phyloP scores from a whole-genome alignment of 2,329 filamentous ascomycete genomes.

The Arachnomyces sp. region DNA sequence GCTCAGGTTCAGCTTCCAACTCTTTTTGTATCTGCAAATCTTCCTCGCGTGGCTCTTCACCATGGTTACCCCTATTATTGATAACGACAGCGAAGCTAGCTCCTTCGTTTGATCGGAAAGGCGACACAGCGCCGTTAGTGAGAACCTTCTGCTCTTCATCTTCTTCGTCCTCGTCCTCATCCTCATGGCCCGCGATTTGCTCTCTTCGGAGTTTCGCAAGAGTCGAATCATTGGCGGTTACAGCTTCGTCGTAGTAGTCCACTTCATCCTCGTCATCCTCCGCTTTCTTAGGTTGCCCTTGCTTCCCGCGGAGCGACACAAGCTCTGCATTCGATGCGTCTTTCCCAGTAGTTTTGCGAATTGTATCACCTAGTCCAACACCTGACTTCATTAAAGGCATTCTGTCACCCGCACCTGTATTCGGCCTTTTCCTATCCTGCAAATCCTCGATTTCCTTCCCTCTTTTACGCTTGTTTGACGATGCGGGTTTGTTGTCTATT shows the following conservation, averaged over 20 bases:
- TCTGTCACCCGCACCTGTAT: conserved; percentile 50
- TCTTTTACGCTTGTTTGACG: conserved; percentile 34
- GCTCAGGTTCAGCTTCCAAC: conserved; percentile 11
- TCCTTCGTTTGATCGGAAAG: conserved; percentile 3
- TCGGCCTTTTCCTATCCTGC: conserved; percentile 25
- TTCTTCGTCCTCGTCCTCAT: conserved; percentile 8
- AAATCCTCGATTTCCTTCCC: too few species aligned
- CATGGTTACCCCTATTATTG: conserved; percentile 11
- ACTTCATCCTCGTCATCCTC: conserved; percentile 27
- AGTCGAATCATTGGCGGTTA: conserved; percentile 21
- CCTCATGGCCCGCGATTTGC: conserved; percentile 13
- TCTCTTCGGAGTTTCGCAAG: conserved; percentile 27
- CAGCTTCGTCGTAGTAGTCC: conserved; percentile 26
- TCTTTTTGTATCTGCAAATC: neutral
- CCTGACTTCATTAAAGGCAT: conserved; percentile 39
- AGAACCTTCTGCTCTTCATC: conserved; percentile 12
- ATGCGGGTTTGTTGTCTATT: conserved; percentile 15
- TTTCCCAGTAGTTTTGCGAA: conserved; percentile 40
- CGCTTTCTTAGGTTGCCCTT: conserved; percentile 17
- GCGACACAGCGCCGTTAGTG: conserved; percentile 9
- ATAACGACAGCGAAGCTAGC: conserved; percentile 11
- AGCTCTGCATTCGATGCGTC: conserved; percentile 29
- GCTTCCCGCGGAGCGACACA: conserved; percentile 23
- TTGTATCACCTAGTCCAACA: conserved; percentile 39
- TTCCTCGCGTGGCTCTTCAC: neutral